Conservation (phyloP, 192 early-diverging fungal genomes). For the Mortierella antarctica region DNA sequence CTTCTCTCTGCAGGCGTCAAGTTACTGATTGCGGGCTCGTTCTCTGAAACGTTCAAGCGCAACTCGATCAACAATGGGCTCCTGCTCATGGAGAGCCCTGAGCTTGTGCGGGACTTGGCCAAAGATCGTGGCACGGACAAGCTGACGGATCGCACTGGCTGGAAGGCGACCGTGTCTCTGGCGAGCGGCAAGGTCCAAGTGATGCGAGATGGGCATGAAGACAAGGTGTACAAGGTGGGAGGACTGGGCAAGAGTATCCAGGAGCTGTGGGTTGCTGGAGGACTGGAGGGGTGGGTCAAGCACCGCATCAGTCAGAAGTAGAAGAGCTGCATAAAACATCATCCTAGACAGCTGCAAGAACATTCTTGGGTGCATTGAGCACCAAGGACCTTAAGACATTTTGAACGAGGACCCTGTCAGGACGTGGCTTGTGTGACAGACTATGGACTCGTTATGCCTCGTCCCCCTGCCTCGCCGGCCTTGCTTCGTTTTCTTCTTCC, state of each 20-base stretch:
- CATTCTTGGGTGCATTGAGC: too few species aligned
- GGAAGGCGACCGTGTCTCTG: slow-evolving; percentile 75
- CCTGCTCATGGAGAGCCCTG: slow-evolving; percentile 87
- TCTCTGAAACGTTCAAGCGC: slow-evolving; percentile 98
- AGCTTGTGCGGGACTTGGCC: slow-evolving; percentile 81
- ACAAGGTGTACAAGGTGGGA: slow-evolving; percentile 62
- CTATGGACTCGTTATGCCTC: not conserved
- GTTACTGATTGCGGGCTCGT: slow-evolving; percentile 90
- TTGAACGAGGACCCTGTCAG: not conserved
- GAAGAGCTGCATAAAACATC: too few species aligned
- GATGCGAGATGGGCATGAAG: slow-evolving; percentile 38
- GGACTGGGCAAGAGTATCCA: slow-evolving; percentile 93
- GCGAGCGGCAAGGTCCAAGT: slow-evolving; percentile 73
- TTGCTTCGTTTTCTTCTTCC: not conserved
- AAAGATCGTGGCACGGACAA: slow-evolving; percentile 52
- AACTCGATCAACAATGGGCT: slow-evolving; percentile 99
- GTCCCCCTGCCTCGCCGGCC: not conserved
- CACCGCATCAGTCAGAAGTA: slow-evolving; percentile 48
- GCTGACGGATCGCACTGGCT: slow-evolving; percentile 83
- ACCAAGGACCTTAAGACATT: not conserved
- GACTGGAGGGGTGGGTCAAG: slow-evolving; percentile 96
- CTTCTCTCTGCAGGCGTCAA: slow-evolving; percentile 87
- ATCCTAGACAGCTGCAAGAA: too few species aligned
- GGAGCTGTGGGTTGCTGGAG: slow-evolving; percentile 94
- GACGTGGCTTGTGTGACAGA: too few species aligned